These are phyloP conservation scores for Colletotrichum scovillei DNA, from an alignment of 2,329 filamentous ascomycete species.

Conservation along the genomic window DNA sequence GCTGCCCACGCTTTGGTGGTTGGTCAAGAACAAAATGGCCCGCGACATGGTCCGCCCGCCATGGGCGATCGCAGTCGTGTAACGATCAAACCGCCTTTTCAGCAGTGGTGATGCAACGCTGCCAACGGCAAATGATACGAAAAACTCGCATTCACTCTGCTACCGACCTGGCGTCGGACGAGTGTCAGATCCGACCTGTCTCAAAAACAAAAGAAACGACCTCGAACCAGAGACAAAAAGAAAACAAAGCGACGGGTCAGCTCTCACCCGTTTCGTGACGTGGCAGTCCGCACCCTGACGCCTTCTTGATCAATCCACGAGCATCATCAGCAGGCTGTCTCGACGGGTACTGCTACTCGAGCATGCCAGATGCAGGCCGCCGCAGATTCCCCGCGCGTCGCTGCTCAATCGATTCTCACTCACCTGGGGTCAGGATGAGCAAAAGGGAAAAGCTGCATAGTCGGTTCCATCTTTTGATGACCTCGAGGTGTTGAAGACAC, in stretches of 20 bases:
- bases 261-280: conserved; percentile 33
- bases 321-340: conserved; percentile 15
- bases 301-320: background rate
- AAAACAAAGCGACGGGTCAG: conserved; percentile 31
- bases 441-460: conserved; percentile 16
- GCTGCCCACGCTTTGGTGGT: conserved; percentile 8
- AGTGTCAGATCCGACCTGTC: conserved; percentile 26
- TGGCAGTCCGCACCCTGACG: conserved; percentile 27
- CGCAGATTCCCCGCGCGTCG: background rate
- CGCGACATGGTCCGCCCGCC: background rate
- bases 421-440: background rate
- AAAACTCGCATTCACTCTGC: background rate
- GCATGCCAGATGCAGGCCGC: conserved; percentile 13
- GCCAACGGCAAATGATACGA: conserved; percentile 11
- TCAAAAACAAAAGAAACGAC: conserved; percentile 2
- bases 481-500: background rate
- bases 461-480: conserved; percentile 6
- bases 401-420: background rate
- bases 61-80: conserved; percentile 19
- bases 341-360: conserved; percentile 18
- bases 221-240: background rate
- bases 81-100: background rate
- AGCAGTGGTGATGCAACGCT: background rate
- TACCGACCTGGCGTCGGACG: conserved; percentile 3
- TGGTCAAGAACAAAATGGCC: background rate